Conservation (phyloP, 441 rosid genomes). For the Eruca vesicaria region DNA sequence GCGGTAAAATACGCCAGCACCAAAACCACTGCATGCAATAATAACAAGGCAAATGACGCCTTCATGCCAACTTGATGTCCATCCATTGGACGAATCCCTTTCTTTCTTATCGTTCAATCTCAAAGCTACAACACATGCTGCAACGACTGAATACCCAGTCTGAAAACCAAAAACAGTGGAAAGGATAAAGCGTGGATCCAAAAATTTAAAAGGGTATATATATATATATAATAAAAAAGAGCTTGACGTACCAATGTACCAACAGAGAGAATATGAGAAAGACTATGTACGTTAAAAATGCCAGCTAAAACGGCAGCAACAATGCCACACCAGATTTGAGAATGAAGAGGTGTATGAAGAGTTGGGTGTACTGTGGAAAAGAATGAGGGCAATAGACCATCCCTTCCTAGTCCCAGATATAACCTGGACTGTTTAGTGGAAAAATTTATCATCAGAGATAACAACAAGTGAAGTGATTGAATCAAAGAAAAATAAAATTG, state of each 20-base stretch:
- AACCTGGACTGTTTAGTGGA: slow-evolving; percentile 72
- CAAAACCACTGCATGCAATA: slow-evolving; percentile 79
- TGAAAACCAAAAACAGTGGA: slow-evolving; percentile 36
- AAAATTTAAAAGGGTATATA: slow-evolving; percentile 9
- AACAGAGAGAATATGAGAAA: slow-evolving; percentile 94
- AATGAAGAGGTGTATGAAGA: slow-evolving; percentile 82
- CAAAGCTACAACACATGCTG: slow-evolving; percentile 84
- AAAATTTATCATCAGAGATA: slow-evolving; percentile 34
- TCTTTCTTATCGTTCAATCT: slow-evolving; percentile 70
- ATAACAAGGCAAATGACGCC: slow-evolving; percentile 71
- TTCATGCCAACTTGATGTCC: slow-evolving; percentile 68
- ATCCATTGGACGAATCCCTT: slow-evolving; percentile 47
- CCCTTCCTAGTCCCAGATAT: slow-evolving; percentile 77
- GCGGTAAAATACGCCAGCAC: slow-evolving; percentile 69
- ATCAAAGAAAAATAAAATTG: no score
- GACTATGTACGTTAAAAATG: slow-evolving; percentile 74
- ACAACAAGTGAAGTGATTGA: neutral
- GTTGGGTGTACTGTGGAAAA: slow-evolving; percentile 76
- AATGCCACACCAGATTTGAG: slow-evolving; percentile 95
- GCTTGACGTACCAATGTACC: slow-evolving; percentile 78
- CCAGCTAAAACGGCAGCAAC: slow-evolving; percentile 82
- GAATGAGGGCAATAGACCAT: slow-evolving; percentile 68
- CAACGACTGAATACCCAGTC: slow-evolving; percentile 98
- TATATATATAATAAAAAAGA: neutral
- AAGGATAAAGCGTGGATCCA: slow-evolving; percentile 5